These are phyloP conservation scores for Pyrrhoderma lamaoense DNA, from an alignment of 1,284 basidiomycete genomes.

Conservation along the genomic window DNA sequence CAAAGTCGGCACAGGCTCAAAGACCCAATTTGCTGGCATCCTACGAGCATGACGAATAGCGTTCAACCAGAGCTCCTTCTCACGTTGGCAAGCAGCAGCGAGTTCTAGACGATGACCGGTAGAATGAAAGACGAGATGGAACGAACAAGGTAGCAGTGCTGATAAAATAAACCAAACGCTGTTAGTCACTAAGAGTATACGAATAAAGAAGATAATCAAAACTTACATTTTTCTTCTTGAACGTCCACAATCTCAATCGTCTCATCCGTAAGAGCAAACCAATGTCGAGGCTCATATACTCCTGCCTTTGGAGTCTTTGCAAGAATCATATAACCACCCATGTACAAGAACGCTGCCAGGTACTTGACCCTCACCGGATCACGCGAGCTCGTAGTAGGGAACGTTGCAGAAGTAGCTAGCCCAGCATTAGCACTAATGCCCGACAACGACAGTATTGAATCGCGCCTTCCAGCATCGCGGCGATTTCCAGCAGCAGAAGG, in stretches of 20 bases:
- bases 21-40: slow-evolving; percentile 38
- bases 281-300: slow-evolving; percentile 79
- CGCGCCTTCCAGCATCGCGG: slow-evolving; percentile 2
- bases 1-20: slow-evolving; percentile 56
- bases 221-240: slow-evolving; percentile 58
- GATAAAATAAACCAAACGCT: slow-evolving; percentile 14
- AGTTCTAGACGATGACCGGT: slow-evolving; percentile 48
- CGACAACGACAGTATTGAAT: slow-evolving; percentile 9
- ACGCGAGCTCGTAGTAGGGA: slow-evolving; percentile 27
- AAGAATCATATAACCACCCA: slow-evolving; percentile 77
- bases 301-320: slow-evolving; percentile 79
- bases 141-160: slow-evolving; percentile 76
- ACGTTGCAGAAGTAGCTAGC: slow-evolving; percentile 32
- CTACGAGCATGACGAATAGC: slow-evolving; percentile 47
- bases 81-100: slow-evolving; percentile 71
- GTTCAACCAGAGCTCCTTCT: slow-evolving; percentile 79
- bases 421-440: slow-evolving; percentile 45
- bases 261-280: slow-evolving; percentile 63
- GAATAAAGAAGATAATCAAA: neutral
- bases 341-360: slow-evolving; percentile 82
- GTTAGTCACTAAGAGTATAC: slow-evolving; percentile 9
- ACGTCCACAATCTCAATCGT: slow-evolving; percentile 63
- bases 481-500: neutral
- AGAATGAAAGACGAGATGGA: slow-evolving; percentile 57
- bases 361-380: slow-evolving; percentile 69